A percentile compares a stretch with the other conserved stretches of the same genome.
phyloP scores from a whole-genome alignment of 345 rosid genomes.

The Brassica juncea region DNA sequence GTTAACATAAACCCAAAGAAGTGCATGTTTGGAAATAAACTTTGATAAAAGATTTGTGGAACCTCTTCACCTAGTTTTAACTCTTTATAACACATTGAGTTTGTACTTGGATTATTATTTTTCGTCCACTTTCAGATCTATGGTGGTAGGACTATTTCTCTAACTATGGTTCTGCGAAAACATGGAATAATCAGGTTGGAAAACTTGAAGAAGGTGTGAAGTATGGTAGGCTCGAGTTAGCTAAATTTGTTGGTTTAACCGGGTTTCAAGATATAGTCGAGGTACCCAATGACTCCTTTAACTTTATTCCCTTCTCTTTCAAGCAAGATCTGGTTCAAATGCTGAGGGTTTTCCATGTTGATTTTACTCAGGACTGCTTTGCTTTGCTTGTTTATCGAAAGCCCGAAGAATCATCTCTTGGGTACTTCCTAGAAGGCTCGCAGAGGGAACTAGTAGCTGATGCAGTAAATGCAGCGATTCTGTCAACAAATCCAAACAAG shows the following conservation, averaged over 20 bases:
- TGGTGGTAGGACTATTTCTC: conserved; percentile 7
- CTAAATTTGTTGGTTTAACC: conserved; percentile 61
- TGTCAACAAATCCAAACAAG: conserved; percentile 65
- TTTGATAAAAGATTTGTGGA: conserved; percentile 11
- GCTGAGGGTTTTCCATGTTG: not conserved
- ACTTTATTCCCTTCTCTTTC: not conserved
- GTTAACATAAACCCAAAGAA: not conserved
- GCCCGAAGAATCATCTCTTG: conserved; percentile 64
- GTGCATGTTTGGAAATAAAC: not conserved
- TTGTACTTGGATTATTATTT: conserved; percentile 12
- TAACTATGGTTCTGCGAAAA: conserved; percentile 11
- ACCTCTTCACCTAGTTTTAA: not conserved
- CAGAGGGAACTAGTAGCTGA: conserved; percentile 90
- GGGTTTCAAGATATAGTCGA: conserved; percentile 61
- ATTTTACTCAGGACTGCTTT: conserved; percentile 63
- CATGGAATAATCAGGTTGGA: conserved; percentile 57
- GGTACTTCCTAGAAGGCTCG: conserved; percentile 70
- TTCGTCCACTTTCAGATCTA: not conserved
- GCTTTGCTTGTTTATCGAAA: conserved; percentile 79
- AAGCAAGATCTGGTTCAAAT: conserved; percentile 10
- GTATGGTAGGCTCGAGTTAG: conserved; percentile 73
- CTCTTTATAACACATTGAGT: conserved; percentile 4
- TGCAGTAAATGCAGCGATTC: conserved; percentile 72
- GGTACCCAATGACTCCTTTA: conserved; percentile 47
- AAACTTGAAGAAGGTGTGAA: conserved; percentile 74